Evolutionary conservation across 2,329 filamentous ascomycete genomes (phyloP).

Genomic region (Neopestalotiopsis sp.): DNA sequence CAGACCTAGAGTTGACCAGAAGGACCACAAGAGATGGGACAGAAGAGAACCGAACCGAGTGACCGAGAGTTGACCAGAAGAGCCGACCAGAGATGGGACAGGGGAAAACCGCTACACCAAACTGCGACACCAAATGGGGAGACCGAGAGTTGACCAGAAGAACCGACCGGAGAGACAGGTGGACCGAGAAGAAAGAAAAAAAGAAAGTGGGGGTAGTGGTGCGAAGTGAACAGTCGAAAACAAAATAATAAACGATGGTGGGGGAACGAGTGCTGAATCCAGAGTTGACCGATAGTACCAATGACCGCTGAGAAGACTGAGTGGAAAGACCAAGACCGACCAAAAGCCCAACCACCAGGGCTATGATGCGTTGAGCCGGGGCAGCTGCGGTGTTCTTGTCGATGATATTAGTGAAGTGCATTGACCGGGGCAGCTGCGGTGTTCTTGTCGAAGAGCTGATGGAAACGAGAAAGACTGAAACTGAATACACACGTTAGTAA

Average conservation of each 20-base stretch:
- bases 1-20: too few relatives aligned
- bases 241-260: too few relatives aligned
- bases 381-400: slow-evolving; percentile 16
- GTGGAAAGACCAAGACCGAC: slow-evolving; percentile 7
- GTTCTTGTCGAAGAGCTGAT: slow-evolving; percentile 6
- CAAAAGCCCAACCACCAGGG: neutral
- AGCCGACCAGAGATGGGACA: neutral
- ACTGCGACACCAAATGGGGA: neutral
- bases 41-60: too few relatives aligned
- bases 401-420: too few relatives aligned
- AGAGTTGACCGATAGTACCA: neutral
- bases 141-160: neutral
- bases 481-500: neutral
- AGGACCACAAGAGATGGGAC: too few relatives aligned
- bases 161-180: neutral
- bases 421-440: slow-evolving; percentile 13
- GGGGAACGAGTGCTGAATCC: neutral
- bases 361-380: slow-evolving; percentile 4
- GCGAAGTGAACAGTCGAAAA: too few relatives aligned
- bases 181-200: neutral
- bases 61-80: neutral
- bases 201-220: neutral
- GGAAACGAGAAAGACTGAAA: neutral
- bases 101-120: neutral
- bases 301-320: neutral